phyloP scores from a whole-genome alignment of 2,329 filamentous ascomycete species.

The Penicillium griseofulvum region DNA sequence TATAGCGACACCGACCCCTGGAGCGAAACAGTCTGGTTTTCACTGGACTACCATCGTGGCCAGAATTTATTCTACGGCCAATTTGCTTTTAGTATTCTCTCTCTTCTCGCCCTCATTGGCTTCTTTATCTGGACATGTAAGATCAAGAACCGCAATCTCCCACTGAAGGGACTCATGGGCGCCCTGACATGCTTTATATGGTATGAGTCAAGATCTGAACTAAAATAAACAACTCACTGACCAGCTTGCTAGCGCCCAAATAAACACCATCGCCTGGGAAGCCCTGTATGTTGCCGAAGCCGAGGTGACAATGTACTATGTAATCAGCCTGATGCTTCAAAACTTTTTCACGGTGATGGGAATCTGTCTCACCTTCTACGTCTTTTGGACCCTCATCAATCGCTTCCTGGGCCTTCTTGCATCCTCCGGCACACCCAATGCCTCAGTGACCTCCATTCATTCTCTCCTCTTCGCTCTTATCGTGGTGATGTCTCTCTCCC shows the following conservation, averaged over 20 bases:
- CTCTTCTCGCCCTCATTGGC: conserved; percentile 14
- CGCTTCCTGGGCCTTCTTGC: conserved; percentile 16
- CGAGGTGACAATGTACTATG: conserved; percentile 20
- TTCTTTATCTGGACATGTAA: conserved; percentile 20
- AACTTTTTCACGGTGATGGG: conserved; percentile 18
- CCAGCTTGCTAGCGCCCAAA: conserved; percentile 7
- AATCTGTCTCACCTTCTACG: conserved; percentile 15
- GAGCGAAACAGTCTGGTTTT: conserved; percentile 1
- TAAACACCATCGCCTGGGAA: conserved; percentile 7
- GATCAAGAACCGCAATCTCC: conserved; percentile 15
- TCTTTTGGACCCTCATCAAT: conserved; percentile 24
- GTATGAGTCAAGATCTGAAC: conserved; percentile 3
- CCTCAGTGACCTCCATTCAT: conserved; percentile 12
- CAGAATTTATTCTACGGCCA: conserved; percentile 4
- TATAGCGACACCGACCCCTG: conserved; percentile 1
- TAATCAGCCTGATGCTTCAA: conserved; percentile 19
- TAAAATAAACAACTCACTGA: background rate
- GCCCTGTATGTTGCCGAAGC: conserved; percentile 16
- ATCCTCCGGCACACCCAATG: conserved; percentile 15
- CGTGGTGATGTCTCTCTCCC: conserved; percentile 10
- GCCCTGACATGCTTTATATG: conserved; percentile 15
- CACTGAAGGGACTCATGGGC: conserved; percentile 11
- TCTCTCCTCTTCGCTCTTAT: conserved; percentile 16
- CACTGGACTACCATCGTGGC: background rate
- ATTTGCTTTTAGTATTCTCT: conserved; percentile 20